These are phyloP conservation scores for Ophiostoma novo-ulmi DNA, from an alignment of 2,329 filamentous ascomycete genomes.

Conservation along the genomic window DNA sequence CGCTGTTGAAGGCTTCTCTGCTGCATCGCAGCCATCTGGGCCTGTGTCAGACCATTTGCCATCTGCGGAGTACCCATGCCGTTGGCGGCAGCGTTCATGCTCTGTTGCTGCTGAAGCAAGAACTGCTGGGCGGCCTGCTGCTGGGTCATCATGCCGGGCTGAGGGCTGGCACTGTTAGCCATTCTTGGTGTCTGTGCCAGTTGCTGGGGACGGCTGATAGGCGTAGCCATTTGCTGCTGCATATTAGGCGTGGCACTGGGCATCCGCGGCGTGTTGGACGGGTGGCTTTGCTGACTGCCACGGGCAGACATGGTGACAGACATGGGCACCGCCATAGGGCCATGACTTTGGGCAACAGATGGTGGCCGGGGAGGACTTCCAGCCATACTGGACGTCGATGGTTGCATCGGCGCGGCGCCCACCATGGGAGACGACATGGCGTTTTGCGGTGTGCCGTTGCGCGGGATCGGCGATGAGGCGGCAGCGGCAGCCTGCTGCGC, in stretches of 20 bases:
- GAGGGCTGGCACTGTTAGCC: constrained; percentile 49
- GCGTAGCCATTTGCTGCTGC: constrained; percentile 47
- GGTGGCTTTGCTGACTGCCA: constrained; percentile 62
- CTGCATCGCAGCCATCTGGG: not conserved
- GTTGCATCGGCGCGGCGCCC: constrained; percentile 58
- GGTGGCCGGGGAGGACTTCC: constrained; percentile 62
- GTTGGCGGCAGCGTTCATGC: constrained; percentile 7
- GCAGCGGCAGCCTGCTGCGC: constrained; percentile 52
- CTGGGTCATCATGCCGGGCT: constrained; percentile 43
- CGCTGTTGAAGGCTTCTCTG: not conserved
- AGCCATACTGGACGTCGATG: constrained; percentile 62
- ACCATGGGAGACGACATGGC: constrained; percentile 62
- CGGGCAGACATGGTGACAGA: constrained; percentile 58
- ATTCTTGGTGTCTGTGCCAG: constrained; percentile 54
- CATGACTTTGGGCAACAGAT: constrained; percentile 58
- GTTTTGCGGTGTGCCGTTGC: constrained; percentile 59
- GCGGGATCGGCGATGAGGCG: constrained; percentile 62
- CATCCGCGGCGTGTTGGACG: constrained; percentile 58
- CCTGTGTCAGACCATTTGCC: constrained; percentile 6
- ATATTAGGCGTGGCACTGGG: constrained; percentile 58
- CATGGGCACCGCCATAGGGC: constrained; percentile 55
- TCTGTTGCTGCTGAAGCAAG: constrained; percentile 45
- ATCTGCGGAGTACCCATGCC: constrained; percentile 15
- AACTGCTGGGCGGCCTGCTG: constrained; percentile 41
- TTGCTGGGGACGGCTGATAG: constrained; percentile 45